A percentile compares a stretch with the other conserved stretches of the same genome.
Conservation (phyloP, 2,329 filamentous ascomycete genomes). For the Fusarium chuoi region DNA sequence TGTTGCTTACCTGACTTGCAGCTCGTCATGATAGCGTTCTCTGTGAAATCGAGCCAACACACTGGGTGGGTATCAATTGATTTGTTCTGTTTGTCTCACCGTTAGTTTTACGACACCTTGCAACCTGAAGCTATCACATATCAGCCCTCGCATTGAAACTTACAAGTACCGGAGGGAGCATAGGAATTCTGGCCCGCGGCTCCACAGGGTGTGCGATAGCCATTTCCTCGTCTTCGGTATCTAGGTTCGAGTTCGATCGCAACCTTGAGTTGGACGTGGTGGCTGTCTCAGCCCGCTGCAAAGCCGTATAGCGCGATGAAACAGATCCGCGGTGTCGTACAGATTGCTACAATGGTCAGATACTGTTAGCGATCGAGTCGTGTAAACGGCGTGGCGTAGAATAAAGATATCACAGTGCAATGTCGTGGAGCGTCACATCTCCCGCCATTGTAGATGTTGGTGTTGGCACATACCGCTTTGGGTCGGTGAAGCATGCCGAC, state of each 20-base stretch:
- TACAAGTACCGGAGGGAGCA: constrained; percentile 91
- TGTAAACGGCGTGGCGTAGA: not conserved
- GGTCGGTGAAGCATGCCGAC: constrained; percentile 95
- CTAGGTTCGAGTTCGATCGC: constrained; percentile 76
- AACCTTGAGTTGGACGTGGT: constrained; percentile 68
- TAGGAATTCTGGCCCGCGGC: constrained; percentile 82
- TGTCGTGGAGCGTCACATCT: not conserved
- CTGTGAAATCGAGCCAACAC: constrained; percentile 92
- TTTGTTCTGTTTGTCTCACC: constrained; percentile 69
- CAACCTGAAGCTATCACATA: not conserved
- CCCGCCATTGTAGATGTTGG: not conserved
- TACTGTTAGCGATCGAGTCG: constrained; percentile 22
- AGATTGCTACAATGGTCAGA: constrained; percentile 29
- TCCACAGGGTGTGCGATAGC: constrained; percentile 83
- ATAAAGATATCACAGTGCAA: not conserved
- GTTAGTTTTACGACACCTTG: constrained; percentile 25
- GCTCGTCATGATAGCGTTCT: constrained; percentile 91
- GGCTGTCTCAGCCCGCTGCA: constrained; percentile 70
- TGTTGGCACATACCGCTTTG: constrained; percentile 72
- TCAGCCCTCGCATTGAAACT: constrained; percentile 43
- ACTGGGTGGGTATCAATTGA: constrained; percentile 86
- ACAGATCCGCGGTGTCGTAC: constrained; percentile 61
- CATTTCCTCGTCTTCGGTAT: constrained; percentile 64
- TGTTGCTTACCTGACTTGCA: constrained; percentile 82
- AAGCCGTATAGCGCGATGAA: constrained; percentile 59